Base-by-base conservation (phyloP, 192 early-diverging fungal genomes). In the Coemansia sp. region DNA sequence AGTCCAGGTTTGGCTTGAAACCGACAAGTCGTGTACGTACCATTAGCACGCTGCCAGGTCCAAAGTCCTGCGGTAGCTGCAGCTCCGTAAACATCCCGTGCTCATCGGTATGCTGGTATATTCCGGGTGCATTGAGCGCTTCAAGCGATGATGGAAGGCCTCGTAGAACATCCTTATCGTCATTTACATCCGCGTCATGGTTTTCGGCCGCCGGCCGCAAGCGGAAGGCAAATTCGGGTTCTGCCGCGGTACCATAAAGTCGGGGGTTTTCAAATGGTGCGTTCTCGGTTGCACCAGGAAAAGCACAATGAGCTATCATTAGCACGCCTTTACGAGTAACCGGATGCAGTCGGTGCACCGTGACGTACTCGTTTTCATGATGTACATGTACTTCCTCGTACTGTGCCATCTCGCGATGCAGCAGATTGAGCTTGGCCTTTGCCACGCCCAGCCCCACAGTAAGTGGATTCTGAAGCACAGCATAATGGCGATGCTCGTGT, bases 381-480 rank as follows among this genome's bases (percentile, higher is more conserved):
- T 98, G 89, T 23, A 99, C 95, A 81, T 99, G 94, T 19, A 94
- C 90, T 61, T 99, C 97, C 10, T 83, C 84, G 74, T 86, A 97
- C 28, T 88, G 67, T 0, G 94, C 88, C 84, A 99, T 87, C 59
- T 94, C 87, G 7, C 81, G 69, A 69, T 98, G 97, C 41, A 96
- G 74, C 30, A 64, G 68, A 66, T 94, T 87, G 24, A 99, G 78
- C 26, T 81, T 77, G 14, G 84, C 82, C 65, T 93, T 94, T 18
- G 90, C 73, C 54, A 61, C 76, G n/a, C 76, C 76, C 50, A 92
- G 82, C 5, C 90, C 90, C 1, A 83, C 70, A 14, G 56, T 61
- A 50, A 82, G 66, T 7, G 81, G 77, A 24, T 82, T 78, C 5
- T 88, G 85, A 0, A 93, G 78, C 1, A 84, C 58, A 1, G 83